Evolutionary conservation across 352 stramenopile genomes (phyloP), one percentile per base, ranked within the genome.

Genomic region (Pythium sp.): DNA sequence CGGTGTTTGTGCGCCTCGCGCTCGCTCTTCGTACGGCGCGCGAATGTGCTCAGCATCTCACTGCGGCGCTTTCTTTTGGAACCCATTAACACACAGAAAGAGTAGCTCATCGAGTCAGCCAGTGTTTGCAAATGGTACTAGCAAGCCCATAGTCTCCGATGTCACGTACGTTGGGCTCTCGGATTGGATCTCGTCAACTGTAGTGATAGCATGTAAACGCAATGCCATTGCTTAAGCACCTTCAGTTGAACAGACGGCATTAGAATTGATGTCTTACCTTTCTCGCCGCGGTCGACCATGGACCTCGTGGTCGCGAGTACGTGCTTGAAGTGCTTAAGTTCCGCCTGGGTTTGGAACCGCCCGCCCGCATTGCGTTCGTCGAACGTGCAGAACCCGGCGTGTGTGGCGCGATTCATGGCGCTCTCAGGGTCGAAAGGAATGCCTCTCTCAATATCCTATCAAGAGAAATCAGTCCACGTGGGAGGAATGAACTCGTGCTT

Each of bases 271-370:
- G 14, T 32, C 32, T 55, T 55, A 84, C 74, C 67, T 77, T 90
- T 88, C 53, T 90, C 80, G 15, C 81, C 80, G 15, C 75, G 73
- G 69, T 90, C 77, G 36, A 92, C 69, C 24, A 75, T 82, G 51
- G 81, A 67, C 30, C 64, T 63, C 11, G 82, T 91, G 11, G 80
- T 72, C 5, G 73, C 54, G 22, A 93, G 75, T 59, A 93, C 84
- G 24, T 91, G 80, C 67, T 92, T 84, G 75, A 94, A 94, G 41
- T 76, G 86, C 38, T 84, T 81, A 55, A 94, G 84, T 66, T 94
- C 84, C 11, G 82, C 84, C 41, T 87, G 78, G 18, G 85, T 91
- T 74, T 94, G 84, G 58, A 78, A 90, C n/a, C 83, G 76, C 11
- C 86, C 84, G 3, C 86, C 84, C 24, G 79, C 79, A 58, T 93